Conservation (phyloP, 2,329 filamentous ascomycete species). For the Fusarium sp. region DNA sequence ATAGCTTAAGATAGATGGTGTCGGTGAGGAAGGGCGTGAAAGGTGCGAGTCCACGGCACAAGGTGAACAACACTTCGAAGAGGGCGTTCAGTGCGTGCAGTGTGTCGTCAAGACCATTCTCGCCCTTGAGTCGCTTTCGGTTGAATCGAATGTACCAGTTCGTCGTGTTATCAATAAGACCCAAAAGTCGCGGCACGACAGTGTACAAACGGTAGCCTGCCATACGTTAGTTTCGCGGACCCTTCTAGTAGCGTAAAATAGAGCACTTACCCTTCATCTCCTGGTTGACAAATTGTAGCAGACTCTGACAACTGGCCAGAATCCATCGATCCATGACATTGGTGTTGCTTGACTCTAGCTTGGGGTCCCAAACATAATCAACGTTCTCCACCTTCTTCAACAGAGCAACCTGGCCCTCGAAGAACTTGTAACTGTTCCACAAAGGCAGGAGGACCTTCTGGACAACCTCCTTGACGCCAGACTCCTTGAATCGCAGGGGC, state of each 20-base stretch:
- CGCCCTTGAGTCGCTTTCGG: constrained; percentile 88
- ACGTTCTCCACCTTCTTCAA: constrained; percentile 85
- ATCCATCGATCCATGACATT: constrained; percentile 99
- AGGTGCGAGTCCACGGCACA: constrained; percentile 87
- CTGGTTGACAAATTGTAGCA: constrained; percentile 89
- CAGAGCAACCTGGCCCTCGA: constrained; percentile 85
- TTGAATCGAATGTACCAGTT: constrained; percentile 99
- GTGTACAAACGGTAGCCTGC: constrained; percentile 83
- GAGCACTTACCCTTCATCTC: constrained; percentile 80
- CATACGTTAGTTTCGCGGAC: constrained; percentile 10
- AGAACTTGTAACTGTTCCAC: constrained; percentile 98
- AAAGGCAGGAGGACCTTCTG: constrained; percentile 89
- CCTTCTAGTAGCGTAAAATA: not conserved
- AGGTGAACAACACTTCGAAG: constrained; percentile 91
- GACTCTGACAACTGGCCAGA: constrained; percentile 87
- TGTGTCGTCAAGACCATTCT: constrained; percentile 86
- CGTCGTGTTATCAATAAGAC: constrained; percentile 92
- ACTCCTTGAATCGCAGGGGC: constrained; percentile 89
- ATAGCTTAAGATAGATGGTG: constrained; percentile 87
- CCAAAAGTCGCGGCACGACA: constrained; percentile 85
- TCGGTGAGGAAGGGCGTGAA: constrained; percentile 97
- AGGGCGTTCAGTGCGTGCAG: constrained; percentile 91
- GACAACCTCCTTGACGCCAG: constrained; percentile 93
- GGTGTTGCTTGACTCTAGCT: constrained; percentile 77
- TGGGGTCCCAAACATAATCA: constrained; percentile 82